A percentile compares a stretch with the other conserved stretches of the same genome.
phyloP scores from a whole-genome alignment of 352 stramenopile species.

The Globisporangium apiculatum region DNA sequence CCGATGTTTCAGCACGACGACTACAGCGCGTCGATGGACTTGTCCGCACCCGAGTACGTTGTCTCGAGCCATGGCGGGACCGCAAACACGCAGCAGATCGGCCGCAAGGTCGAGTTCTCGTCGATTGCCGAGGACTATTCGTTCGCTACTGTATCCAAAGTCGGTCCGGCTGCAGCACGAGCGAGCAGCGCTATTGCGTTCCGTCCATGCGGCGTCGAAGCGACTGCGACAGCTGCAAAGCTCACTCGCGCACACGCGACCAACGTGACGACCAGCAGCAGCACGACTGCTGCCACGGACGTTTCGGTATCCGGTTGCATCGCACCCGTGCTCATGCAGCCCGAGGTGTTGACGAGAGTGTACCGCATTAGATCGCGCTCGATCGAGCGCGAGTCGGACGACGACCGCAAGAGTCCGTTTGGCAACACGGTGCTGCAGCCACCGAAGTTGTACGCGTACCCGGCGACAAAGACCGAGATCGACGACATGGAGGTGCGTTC shows the following conservation, averaged over 20 bases:
- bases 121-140: constrained; percentile 56
- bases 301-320: constrained; percentile 1
- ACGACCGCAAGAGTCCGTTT: constrained; percentile 28
- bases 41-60: constrained; percentile 15
- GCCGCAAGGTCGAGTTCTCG: constrained; percentile 36
- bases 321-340: constrained; percentile 14
- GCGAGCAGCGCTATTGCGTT: constrained; percentile 4
- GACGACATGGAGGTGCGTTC: constrained; percentile 67
- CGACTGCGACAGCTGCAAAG: constrained; percentile 1
- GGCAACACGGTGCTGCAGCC: constrained; percentile 22
- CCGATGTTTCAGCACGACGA: constrained; percentile 11
- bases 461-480: constrained; percentile 49
- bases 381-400: constrained; percentile 33
- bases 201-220: constrained; percentile 8
- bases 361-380: constrained; percentile 26
- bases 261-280: neutral
- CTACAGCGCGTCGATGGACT: constrained; percentile 7
- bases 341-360: constrained; percentile 49
- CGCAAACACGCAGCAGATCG: constrained; percentile 13
- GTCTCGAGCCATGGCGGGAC: constrained; percentile 11
- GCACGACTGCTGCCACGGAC: neutral
- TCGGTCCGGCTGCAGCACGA: constrained; percentile 9
- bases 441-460: constrained; percentile 44
- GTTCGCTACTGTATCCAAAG: constrained; percentile 30
- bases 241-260: constrained; percentile 2